Percentiles rank a stretch among this genome's conserved stretches.
phyloP scores from a whole-genome alignment of 345 rosid genomes.

The Erysimum cheiranthoides region DNA sequence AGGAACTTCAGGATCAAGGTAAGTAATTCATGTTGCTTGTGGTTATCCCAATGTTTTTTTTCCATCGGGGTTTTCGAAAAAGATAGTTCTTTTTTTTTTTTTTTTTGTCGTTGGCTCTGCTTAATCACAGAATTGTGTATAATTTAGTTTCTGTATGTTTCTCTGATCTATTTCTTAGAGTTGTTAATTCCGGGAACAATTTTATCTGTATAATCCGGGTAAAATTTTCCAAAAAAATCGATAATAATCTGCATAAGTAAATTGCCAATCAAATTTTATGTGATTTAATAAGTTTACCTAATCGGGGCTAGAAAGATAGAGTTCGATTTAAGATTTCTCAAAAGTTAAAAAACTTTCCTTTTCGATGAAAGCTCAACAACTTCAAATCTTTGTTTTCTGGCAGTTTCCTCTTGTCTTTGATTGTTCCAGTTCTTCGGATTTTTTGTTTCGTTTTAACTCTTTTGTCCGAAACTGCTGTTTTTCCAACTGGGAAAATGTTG shows the following conservation, averaged over 20 bases:
- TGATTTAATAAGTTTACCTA: slow-evolving; percentile 33
- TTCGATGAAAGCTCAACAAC: slow-evolving; percentile 45
- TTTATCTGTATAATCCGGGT: neutral
- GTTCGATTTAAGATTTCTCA: slow-evolving; percentile 34
- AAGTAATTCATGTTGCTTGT: slow-evolving; percentile 26
- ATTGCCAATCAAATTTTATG: neutral
- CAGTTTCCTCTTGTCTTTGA: slow-evolving; percentile 34
- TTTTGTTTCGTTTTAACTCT: neutral
- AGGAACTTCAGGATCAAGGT: slow-evolving; percentile 36
- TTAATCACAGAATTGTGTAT: neutral
- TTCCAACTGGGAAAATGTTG: slow-evolving; percentile 14
- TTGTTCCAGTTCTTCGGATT: neutral
- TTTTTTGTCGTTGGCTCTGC: neutral
- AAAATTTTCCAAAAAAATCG: neutral
- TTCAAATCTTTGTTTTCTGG: slow-evolving; percentile 39
- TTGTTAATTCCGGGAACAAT: neutral
- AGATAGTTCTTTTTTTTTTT: neutral
- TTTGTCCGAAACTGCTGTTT: slow-evolving; percentile 24
- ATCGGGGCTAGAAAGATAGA: slow-evolving; percentile 27
- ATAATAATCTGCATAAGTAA: neutral
- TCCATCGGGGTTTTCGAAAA: neutral
- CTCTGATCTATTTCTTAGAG: neutral
- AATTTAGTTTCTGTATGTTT: neutral
- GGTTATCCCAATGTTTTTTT: neutral
- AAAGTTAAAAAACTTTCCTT: slow-evolving; percentile 21